A percentile compares a stretch with the other conserved stretches of the same genome.
Conservation (phyloP, 2,329 filamentous ascomycete genomes). For the Talaromyces piceae region DNA sequence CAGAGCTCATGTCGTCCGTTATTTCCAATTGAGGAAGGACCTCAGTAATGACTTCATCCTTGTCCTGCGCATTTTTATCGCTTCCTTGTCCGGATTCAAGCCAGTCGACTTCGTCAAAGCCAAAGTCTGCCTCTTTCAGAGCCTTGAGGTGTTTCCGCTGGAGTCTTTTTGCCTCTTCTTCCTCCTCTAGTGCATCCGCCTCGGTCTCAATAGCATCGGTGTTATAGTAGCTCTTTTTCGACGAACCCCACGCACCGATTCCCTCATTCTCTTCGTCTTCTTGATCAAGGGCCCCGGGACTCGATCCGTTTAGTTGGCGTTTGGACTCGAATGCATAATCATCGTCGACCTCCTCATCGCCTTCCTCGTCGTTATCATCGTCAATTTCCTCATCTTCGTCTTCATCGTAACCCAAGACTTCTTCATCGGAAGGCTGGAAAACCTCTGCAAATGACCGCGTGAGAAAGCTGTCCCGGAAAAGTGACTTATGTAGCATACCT, state of each 20-base stretch:
- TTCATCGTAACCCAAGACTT: constrained; percentile 49
- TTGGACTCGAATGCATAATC: constrained; percentile 24
- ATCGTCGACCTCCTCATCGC: constrained; percentile 38
- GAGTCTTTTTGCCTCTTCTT: constrained; percentile 76
- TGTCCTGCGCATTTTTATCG: constrained; percentile 41
- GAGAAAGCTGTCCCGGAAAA: constrained; percentile 8
- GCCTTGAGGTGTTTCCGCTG: constrained; percentile 85
- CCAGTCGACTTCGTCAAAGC: constrained; percentile 89
- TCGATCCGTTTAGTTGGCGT: constrained; percentile 16
- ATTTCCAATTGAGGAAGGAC: constrained; percentile 78
- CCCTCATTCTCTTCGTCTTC: constrained; percentile 49
- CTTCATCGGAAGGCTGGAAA: constrained; percentile 55
- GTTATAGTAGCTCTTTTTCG: constrained; percentile 87
- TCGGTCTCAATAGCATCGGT: constrained; percentile 68
- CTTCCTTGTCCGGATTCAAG: constrained; percentile 45
- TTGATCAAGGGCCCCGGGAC: constrained; percentile 28
- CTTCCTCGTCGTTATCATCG: constrained; percentile 28
- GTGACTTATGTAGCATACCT: constrained; percentile 30
- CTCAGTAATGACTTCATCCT: constrained; percentile 64
- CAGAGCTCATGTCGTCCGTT: constrained; percentile 66
- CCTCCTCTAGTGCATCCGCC: constrained; percentile 77
- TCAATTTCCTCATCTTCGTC: constrained; percentile 41
- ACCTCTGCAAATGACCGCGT: constrained; percentile 38
- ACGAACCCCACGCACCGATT: constrained; percentile 75
- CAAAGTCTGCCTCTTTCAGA: constrained; percentile 88